A percentile compares a stretch with the other conserved stretches of the same genome.
phyloP scores from a whole-genome alignment of 2,329 filamentous ascomycete genomes.

The Colletotrichum lentis region DNA sequence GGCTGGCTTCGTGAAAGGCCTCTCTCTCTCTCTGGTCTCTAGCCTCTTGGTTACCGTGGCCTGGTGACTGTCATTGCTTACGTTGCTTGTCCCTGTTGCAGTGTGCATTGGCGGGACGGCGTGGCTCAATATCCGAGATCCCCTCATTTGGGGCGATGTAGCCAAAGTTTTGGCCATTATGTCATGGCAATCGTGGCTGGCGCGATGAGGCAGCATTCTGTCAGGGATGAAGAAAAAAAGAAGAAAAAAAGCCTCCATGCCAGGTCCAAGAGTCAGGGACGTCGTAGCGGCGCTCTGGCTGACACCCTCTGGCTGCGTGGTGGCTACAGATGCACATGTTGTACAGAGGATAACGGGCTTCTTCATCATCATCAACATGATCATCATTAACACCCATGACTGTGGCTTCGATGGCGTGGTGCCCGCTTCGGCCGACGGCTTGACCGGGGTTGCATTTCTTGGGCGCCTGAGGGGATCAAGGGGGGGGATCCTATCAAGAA shows the following conservation, averaged over 20 bases:
- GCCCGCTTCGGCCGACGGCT: conserved; percentile 9
- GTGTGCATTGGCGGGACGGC: background rate
- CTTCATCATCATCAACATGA: background rate
- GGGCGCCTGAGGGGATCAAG: conserved; percentile 3
- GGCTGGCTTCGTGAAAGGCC: background rate
- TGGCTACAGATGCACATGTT: conserved; percentile 14
- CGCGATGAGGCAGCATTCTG: conserved; percentile 6
- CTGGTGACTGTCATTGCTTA: background rate
- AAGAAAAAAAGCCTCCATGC: conserved; percentile 4
- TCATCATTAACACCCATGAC: background rate
- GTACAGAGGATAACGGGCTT: too few relatives aligned
- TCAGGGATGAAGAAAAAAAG: conserved; percentile 2
- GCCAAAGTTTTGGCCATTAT: conserved; percentile 23
- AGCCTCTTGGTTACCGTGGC: background rate
- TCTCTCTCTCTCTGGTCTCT: background rate
- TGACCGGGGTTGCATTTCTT: conserved; percentile 19
- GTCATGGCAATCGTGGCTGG: conserved; percentile 25
- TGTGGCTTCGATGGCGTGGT: conserved; percentile 5
- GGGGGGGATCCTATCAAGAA: conserved; percentile 30
- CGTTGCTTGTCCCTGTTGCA: background rate
- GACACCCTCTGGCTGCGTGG: background rate
- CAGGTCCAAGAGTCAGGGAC: conserved; percentile 21
- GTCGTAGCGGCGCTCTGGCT: conserved; percentile 17
- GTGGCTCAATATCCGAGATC: background rate
- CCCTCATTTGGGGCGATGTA: conserved; percentile 16